Conservation (phyloP, 352 stramenopile genomes). For the Aphanomyces euteiches region DNA sequence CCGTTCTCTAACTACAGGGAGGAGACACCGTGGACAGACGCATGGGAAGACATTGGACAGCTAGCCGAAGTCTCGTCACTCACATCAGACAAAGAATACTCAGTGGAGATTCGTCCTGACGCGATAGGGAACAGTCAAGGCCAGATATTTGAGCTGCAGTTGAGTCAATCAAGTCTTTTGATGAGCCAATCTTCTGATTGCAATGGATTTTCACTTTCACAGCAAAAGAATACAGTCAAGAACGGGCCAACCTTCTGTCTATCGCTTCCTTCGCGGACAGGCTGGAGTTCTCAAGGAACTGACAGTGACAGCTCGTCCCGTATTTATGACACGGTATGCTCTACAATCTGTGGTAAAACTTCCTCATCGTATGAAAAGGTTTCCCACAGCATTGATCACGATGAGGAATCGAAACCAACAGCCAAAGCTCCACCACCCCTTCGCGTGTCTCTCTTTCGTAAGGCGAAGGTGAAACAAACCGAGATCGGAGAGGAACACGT, state of each 20-base stretch:
- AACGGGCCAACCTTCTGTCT: too few relatives aligned
- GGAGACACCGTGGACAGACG: background rate
- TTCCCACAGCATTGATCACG: background rate
- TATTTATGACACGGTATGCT: background rate
- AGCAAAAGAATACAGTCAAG: too few relatives aligned
- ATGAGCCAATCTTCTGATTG: background rate
- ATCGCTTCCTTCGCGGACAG: background rate
- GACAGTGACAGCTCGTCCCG: background rate
- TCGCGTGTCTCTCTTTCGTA: constrained; percentile 2
- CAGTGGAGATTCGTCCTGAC: background rate
- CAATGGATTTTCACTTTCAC: too few relatives aligned
- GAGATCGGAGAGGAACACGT: background rate
- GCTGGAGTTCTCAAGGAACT: background rate
- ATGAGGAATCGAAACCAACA: background rate
- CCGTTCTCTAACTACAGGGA: background rate
- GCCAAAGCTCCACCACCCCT: background rate
- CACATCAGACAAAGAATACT: constrained; percentile 13
- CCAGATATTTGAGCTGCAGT: background rate
- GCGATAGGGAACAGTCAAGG: background rate
- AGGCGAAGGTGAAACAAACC: constrained; percentile 15
- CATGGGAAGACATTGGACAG: constrained; percentile 18
- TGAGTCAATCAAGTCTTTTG: background rate
- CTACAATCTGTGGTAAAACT: too few relatives aligned
- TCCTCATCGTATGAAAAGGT: background rate
- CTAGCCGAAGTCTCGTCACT: constrained; percentile 3